Evolutionary conservation across 352 stramenopile species (phyloP).

Genomic region (Pilasporangium apinafurcum): DNA sequence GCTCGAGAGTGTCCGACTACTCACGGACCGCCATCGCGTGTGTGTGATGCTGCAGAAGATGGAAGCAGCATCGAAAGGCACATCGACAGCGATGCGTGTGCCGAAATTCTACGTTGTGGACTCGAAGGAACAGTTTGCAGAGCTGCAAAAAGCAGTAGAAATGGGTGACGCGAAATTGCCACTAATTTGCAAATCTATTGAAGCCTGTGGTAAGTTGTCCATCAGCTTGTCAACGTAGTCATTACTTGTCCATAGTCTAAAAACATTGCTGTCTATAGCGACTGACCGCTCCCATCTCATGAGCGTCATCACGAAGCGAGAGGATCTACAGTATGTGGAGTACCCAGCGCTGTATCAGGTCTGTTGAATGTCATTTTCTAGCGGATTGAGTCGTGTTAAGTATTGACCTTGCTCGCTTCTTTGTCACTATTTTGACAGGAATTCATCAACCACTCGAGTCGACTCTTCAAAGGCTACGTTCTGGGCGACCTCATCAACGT

Average conservation of each 20-base stretch:
- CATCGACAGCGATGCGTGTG: slow-evolving; percentile 30
- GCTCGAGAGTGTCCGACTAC: slow-evolving; percentile 54
- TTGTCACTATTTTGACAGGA: slow-evolving; percentile 25
- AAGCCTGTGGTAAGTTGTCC: slow-evolving; percentile 61
- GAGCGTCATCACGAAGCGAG: slow-evolving; percentile 64
- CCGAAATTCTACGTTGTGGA: slow-evolving; percentile 45
- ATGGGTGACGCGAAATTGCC: slow-evolving; percentile 35
- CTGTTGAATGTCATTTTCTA: background rate
- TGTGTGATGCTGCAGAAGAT: slow-evolving; percentile 43
- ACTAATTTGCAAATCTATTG: slow-evolving; percentile 80
- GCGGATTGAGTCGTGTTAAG: background rate
- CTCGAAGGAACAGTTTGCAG: slow-evolving; percentile 24
- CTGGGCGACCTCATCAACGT: slow-evolving; percentile 71
- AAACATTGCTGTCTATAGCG: slow-evolving; percentile 17
- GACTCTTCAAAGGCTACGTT: slow-evolving; percentile 83
- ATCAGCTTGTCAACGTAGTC: background rate
- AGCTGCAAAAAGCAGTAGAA: slow-evolving; percentile 28
- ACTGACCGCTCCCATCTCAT: slow-evolving; percentile 81
- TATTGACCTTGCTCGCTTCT: background rate
- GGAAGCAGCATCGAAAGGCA: slow-evolving; percentile 1
- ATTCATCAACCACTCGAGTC: slow-evolving; percentile 75
- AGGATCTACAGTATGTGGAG: slow-evolving; percentile 50
- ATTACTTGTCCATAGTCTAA: background rate
- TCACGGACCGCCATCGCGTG: slow-evolving; percentile 59
- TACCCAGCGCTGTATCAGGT: slow-evolving; percentile 70